phyloP scores from a whole-genome alignment of 257 asterid species.

The Ophiorrhiza pumila region DNA sequence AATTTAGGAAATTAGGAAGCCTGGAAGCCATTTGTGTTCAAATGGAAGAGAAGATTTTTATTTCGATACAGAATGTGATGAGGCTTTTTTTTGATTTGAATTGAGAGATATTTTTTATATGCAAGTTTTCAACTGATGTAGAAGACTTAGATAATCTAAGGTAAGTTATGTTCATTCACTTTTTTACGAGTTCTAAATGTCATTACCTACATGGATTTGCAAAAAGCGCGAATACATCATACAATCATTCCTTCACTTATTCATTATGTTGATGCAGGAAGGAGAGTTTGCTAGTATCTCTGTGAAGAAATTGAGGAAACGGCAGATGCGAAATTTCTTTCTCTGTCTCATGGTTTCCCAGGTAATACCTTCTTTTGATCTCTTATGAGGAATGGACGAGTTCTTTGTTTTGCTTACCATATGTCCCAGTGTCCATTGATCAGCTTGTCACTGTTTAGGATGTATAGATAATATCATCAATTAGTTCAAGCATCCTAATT shows the following conservation, averaged over 20 bases:
- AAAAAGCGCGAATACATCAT: too few species aligned
- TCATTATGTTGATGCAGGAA: constrained; percentile 42
- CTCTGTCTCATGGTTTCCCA: constrained; percentile 97
- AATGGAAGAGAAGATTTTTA: too few species aligned
- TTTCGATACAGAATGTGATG: not conserved
- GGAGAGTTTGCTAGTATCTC: constrained; percentile 78
- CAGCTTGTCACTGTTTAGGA: not conserved
- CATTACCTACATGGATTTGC: too few species aligned
- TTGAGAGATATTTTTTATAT: not conserved
- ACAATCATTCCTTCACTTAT: not conserved
- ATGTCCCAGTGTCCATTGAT: not conserved
- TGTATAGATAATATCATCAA: not conserved
- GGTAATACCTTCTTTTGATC: constrained; percentile 35
- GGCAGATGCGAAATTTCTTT: constrained; percentile 89
- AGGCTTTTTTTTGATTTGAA: not conserved
- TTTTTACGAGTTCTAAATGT: too few species aligned
- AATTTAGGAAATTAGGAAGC: too few species aligned
- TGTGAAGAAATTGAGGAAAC: constrained; percentile 79
- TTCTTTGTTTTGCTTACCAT: not conserved
- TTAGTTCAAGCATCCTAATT: constrained; percentile 7
- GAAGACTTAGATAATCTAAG: not conserved
- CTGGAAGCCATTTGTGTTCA: too few species aligned
- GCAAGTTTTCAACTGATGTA: not conserved
- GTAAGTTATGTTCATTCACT: not conserved
- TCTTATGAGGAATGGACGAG: not conserved